Base-by-base conservation (phyloP, 345 rosid genomes). In the Hirschfeldia incana region DNA sequence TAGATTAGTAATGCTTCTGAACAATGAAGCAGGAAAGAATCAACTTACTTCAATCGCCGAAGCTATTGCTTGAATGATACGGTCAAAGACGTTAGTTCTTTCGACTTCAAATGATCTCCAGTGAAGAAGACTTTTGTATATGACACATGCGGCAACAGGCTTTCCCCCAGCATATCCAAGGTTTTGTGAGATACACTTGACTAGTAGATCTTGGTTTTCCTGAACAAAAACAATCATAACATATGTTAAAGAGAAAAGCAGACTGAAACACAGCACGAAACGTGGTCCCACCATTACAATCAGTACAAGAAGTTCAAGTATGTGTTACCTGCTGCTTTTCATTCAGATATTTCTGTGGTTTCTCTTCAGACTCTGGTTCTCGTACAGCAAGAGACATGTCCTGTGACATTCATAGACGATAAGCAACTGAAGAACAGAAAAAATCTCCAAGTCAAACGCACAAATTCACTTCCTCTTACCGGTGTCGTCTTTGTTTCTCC, bases 31-130 rank as follows among this genome's bases (percentile, higher is more conserved):
- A 74, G 62, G 71, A 51, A 68, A 37, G 39, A 53, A 63, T 37
- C 30, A 72, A 74, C 76, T 83, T 83, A 94, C 98, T 81, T 94
- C 97, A 59, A 92, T 85, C 49, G 97, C 85, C 44, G 97, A 86
- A 79, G 98, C 96, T 84, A 94, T 90, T 76, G 97, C 87, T 81
- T 94, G 98, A 81, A 94, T 94, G 71, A 94, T 89, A 71, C 97
- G 97, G 85, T 95, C 98, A 88, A 95, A 93, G 77, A 95, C 90
- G 65, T 80, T 85, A 27, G 98, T 95, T 83, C 97, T 88, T 88
- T 93, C 99, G 61, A 88, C 98, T 87, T 95, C 99, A 87, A 95
- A 93, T 79, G 98, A 95, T 80, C 97, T 89, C 99, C 99, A 95
- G 42, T 95, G 99, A 76, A 91, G 96, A 44, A 95, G 98, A 76